Evolutionary conservation across 139 green algal species (phyloP).

Genomic region (Coelastrella sp.): DNA sequence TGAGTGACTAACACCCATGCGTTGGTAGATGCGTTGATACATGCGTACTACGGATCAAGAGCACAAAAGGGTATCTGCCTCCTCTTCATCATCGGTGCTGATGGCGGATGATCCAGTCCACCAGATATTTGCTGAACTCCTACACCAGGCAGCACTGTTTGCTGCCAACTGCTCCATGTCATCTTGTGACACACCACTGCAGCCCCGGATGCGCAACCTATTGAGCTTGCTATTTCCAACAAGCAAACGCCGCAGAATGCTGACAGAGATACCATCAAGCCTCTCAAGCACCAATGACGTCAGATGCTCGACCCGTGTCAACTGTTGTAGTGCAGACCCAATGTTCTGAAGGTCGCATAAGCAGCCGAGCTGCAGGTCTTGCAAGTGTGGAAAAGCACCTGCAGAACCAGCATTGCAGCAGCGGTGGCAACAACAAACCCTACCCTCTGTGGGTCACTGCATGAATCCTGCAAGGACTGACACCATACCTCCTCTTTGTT

Average conservation of each 20-base stretch:
- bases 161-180: conserved; percentile 18
- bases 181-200: neutral
- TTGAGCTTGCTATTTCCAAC: neutral
- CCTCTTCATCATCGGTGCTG: conserved; percentile 37
- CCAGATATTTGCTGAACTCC: conserved; percentile 3
- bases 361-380: conserved; percentile 22
- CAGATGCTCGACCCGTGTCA: neutral
- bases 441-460: no score
- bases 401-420: neutral
- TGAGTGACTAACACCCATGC: no score
- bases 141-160: neutral
- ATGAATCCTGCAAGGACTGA: no score
- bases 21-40: no score
- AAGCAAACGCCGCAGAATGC: neutral
- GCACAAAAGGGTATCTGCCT: neutral
- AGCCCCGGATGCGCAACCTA: conserved; percentile 1
- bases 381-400: neutral
- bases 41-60: neutral
- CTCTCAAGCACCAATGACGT: neutral
- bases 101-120: conserved; percentile 1
- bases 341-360: neutral
- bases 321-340: neutral
- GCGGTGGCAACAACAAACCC: neutral
- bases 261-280: neutral
- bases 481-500: no score